Conservation (phyloP, 345 rosid genomes). For the Kernera saxatilis region DNA sequence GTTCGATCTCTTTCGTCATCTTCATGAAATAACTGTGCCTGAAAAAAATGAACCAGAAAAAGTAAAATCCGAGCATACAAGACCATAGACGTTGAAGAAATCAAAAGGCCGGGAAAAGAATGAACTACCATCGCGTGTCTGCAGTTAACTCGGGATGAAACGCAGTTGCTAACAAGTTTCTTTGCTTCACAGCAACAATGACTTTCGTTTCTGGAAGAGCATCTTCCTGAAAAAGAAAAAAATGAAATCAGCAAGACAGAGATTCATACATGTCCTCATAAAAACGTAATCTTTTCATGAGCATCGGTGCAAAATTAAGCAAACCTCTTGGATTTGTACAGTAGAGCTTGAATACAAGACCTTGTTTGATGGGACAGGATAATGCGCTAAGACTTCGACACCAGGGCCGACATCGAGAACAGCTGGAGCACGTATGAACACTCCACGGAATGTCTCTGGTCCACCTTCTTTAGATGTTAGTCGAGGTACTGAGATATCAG, state of each 20-base stretch:
- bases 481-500: conserved; percentile 65
- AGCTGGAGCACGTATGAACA: conserved; percentile 97
- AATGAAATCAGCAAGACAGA: not conserved
- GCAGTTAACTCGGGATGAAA: conserved; percentile 96
- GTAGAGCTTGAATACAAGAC: conserved; percentile 70
- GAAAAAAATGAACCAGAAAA: not conserved
- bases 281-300: not conserved
- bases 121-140: conserved; percentile 71
- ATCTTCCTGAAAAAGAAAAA: conserved; percentile 42
- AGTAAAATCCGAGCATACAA: not conserved
- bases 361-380: conserved; percentile 57
- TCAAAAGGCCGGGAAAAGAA: not conserved
- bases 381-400: conserved; percentile 83
- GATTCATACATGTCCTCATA: not conserved
- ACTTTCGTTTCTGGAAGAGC: conserved; percentile 61
- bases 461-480: conserved; percentile 85
- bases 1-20: conserved; percentile 55
- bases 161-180: conserved; percentile 81
- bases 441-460: conserved; percentile 74
- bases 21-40: conserved; percentile 92
- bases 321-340: conserved; percentile 78
- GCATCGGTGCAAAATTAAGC: not conserved
- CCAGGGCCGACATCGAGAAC: conserved; percentile 72
- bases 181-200: conserved; percentile 78
- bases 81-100: not conserved